Percentiles rank a stretch among this genome's conserved stretches.
Evolutionary conservation across 192 early-diverging fungal species (phyloP).

Genomic region (Mortierella antarctica): DNA sequence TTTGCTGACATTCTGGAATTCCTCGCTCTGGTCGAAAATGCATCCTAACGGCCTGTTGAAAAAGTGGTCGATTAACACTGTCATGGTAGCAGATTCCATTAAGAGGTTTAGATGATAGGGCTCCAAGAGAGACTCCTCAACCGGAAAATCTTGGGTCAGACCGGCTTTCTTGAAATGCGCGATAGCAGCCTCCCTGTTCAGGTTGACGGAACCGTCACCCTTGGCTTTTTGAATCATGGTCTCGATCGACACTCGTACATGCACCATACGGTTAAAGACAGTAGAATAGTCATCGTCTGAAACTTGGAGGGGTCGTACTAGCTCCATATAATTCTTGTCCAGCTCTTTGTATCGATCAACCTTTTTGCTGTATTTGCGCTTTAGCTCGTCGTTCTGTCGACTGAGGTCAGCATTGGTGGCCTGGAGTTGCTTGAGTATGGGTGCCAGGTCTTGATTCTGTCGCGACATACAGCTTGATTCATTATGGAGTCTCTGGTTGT

Average conservation of each 20-base stretch:
- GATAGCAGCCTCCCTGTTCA: slow-evolving; percentile 21
- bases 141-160: slow-evolving; percentile 6
- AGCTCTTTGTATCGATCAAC: slow-evolving; percentile 12
- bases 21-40: slow-evolving; percentile 13
- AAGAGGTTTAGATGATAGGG: slow-evolving; percentile 13
- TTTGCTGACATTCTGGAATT: slow-evolving; percentile 3
- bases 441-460: too few relatives aligned
- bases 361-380: slow-evolving; percentile 7
- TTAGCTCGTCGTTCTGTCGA: neutral
- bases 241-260: slow-evolving; percentile 16
- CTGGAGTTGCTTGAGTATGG: slow-evolving; percentile 2
- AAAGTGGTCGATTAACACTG: neutral
- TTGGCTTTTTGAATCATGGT: slow-evolving; percentile 17
- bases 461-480: too few relatives aligned
- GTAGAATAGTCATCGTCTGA: slow-evolving; percentile 12
- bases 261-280: slow-evolving; percentile 12
- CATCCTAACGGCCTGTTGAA: slow-evolving; percentile 22
- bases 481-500: too few relatives aligned
- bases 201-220: slow-evolving; percentile 14
- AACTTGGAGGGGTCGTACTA: slow-evolving; percentile 18
- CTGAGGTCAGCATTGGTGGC: neutral
- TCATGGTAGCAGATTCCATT: slow-evolving; percentile 28
- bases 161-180: slow-evolving; percentile 6
- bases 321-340: slow-evolving; percentile 28
- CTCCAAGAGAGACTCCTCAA: neutral